Evolutionary conservation across 2,329 filamentous ascomycete genomes (phyloP).

Genomic region (Thermochaetoides dissita): DNA sequence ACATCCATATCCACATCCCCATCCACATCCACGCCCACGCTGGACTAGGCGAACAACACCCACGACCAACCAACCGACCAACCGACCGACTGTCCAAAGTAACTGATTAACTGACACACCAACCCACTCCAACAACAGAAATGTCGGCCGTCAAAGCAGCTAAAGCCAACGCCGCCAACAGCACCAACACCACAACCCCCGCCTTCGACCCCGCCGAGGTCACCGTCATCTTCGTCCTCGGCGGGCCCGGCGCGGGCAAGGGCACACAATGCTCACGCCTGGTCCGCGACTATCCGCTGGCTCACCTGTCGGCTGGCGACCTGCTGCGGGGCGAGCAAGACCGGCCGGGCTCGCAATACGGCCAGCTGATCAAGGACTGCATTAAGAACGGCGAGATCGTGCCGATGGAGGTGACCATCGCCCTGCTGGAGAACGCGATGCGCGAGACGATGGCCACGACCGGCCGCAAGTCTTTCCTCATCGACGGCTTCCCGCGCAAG

Average conservation of each 20-base stretch:
- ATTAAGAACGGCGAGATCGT: constrained; percentile 94
- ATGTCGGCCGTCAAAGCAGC: constrained; percentile 24
- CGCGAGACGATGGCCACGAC: constrained; percentile 41
- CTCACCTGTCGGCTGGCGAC: constrained; percentile 85
- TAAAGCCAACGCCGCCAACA: constrained; percentile 23
- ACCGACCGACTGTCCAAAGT: too few relatives aligned
- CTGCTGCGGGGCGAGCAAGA: constrained; percentile 87
- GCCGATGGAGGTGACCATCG: constrained; percentile 96
- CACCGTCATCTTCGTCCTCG: constrained; percentile 92
- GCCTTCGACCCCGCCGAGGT: constrained; percentile 64
- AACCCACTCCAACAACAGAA: constrained; percentile 8
- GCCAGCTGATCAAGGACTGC: constrained; percentile 80
- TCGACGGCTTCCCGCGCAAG: constrained; percentile 83
- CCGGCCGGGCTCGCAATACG: constrained; percentile 73
- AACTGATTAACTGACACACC: too few relatives aligned
- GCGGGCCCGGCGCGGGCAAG: constrained; percentile 89
- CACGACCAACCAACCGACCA: constrained; percentile 3
- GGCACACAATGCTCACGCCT: constrained; percentile 89
- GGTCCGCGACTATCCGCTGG: constrained; percentile 78
- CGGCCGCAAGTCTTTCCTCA: constrained; percentile 50
- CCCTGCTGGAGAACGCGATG: constrained; percentile 91
- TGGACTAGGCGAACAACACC: background rate
- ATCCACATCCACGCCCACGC: background rate
- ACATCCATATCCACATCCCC: constrained; percentile 1
- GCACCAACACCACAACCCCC: constrained; percentile 37